These are phyloP conservation scores for Alternaria triticimaculans DNA, from an alignment of 2,329 filamentous ascomycete genomes.

Conservation along the genomic window DNA sequence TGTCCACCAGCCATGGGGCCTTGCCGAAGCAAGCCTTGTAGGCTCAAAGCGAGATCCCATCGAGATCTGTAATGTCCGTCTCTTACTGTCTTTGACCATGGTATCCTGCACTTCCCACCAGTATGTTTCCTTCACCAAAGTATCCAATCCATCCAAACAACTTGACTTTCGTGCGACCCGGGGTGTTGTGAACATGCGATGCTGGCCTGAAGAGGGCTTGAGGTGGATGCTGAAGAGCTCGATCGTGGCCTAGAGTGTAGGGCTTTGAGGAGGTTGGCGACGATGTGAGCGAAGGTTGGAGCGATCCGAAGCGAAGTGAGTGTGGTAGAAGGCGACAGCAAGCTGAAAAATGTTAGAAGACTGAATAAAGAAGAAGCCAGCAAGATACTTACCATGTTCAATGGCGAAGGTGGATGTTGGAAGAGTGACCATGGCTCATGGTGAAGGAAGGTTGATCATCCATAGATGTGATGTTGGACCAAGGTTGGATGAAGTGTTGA, in stretches of 20 bases:
- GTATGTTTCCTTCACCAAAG: constrained; percentile 1
- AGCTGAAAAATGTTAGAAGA: constrained; percentile 4
- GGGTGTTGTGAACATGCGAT: constrained; percentile 7
- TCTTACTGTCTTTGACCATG: constrained; percentile 8
- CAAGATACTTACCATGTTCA: constrained; percentile 9
- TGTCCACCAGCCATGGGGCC: constrained; percentile 7
- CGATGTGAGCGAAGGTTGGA: neutral
- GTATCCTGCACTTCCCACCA: constrained; percentile 7
- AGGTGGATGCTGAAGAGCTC: neutral
- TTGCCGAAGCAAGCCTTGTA: constrained; percentile 3
- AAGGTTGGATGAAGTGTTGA: constrained; percentile 3
- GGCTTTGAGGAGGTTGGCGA: neutral
- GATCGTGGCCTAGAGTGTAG: neutral
- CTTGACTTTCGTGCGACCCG: neutral
- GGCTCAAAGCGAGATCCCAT: constrained; percentile 10
- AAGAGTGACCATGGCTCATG: constrained; percentile 8
- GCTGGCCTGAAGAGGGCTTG: constrained; percentile 5
- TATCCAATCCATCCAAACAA: neutral
- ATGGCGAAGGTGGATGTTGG: neutral
- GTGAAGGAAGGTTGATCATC: constrained; percentile 4
- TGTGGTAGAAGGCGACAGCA: neutral
- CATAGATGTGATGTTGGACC: constrained; percentile 6
- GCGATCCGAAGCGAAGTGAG: neutral
- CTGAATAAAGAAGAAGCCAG: neutral
- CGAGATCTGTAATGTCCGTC: neutral